Conservation (phyloP, 176 grass and related monocot genomes). For the Carex parvula region DNA sequence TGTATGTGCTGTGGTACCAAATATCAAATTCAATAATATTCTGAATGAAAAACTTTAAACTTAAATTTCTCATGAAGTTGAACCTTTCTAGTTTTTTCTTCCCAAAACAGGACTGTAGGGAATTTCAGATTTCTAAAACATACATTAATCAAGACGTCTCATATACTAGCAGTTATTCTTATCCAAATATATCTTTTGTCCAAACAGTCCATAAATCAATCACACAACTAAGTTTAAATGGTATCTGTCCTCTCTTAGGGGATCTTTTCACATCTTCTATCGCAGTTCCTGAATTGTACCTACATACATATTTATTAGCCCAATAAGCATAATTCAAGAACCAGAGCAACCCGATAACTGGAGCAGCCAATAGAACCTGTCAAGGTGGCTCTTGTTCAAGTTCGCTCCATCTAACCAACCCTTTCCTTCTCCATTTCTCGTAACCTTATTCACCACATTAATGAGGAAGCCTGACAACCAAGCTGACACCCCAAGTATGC, state of each 20-base stretch:
- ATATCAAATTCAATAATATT: conserved; percentile 5
- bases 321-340: conserved; percentile 41
- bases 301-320: conserved; percentile 41
- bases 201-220: conserved; percentile 16
- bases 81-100: background rate
- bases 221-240: background rate
- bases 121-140: background rate
- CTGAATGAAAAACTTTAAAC: conserved; percentile 11
- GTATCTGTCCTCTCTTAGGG: conserved; percentile 5
- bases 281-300: conserved; percentile 21
- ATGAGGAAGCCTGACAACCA: conserved; percentile 53
- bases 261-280: conserved; percentile 5
- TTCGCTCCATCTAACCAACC: conserved; percentile 43
- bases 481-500: conserved; percentile 45
- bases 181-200: background rate
- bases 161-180: background rate
- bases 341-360: conserved; percentile 30
- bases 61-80: background rate
- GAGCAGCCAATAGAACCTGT: conserved; percentile 69
- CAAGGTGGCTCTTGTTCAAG: conserved; percentile 43
- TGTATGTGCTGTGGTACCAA: background rate
- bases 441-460: conserved; percentile 39
- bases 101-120: background rate
- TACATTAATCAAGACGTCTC: background rate
- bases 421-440: background rate